Evolutionary conservation across 768 basidiomycete genomes (phyloP).

Genomic region (Boletus edulis): DNA sequence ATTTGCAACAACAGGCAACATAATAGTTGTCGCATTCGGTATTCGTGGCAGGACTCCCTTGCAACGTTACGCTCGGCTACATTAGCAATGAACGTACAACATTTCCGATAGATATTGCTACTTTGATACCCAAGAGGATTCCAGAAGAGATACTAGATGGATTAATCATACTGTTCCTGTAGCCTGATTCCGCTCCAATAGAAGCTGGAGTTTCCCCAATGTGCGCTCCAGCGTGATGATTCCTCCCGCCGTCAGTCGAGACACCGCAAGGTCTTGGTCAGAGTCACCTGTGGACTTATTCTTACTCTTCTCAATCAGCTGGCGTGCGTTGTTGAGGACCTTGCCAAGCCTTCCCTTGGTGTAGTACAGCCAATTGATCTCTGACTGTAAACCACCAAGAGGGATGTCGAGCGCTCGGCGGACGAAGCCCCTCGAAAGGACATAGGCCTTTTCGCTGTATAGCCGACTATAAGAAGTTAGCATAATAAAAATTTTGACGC

Average conservation of each 20-base stretch:
- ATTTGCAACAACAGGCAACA: constrained; percentile 1
- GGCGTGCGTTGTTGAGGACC: constrained; percentile 60
- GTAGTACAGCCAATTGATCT: constrained; percentile 75
- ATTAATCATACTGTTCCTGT: constrained; percentile 14
- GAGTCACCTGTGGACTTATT: constrained; percentile 21
- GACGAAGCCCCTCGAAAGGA: constrained; percentile 85
- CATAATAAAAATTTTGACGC: not conserved
- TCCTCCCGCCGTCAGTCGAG: constrained; percentile 75
- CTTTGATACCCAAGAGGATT: constrained; percentile 14
- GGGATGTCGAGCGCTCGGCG: constrained; percentile 86
- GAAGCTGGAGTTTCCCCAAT: constrained; percentile 57
- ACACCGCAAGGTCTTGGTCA: constrained; percentile 55
- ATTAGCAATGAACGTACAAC: constrained; percentile 27
- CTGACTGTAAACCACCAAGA: constrained; percentile 63
- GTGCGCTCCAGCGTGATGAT: constrained; percentile 78
- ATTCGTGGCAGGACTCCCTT: not conserved
- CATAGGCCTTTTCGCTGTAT: constrained; percentile 92
- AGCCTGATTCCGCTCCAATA: constrained; percentile 29
- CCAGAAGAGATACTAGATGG: constrained; percentile 12
- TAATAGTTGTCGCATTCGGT: constrained; percentile 1
- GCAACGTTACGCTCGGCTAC: constrained; percentile 14
- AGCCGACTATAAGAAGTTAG: constrained; percentile 57
- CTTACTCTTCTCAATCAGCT: constrained; percentile 69
- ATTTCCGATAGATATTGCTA: constrained; percentile 27
- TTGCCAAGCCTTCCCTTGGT: constrained; percentile 61